phyloP scores from a whole-genome alignment of 2,329 filamentous ascomycete species.

The Pyrenochaeta sp. region DNA sequence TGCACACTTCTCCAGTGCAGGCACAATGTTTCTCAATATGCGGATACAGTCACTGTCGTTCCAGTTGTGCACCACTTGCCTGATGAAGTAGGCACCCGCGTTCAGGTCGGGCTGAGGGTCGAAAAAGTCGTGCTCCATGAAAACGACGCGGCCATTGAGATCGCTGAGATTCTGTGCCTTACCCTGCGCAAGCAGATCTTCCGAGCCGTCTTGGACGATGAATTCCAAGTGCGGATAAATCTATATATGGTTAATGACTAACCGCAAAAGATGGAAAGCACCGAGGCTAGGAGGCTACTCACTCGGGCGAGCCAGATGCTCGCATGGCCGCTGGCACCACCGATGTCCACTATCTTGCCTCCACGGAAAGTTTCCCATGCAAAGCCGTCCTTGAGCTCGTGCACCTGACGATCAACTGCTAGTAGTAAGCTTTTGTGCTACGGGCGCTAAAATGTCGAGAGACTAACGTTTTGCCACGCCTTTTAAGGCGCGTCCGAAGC shows the following conservation, averaged over 20 bases:
- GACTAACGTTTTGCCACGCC: slow-evolving; percentile 22
- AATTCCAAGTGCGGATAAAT: slow-evolving; percentile 14
- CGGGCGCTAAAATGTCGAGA: neutral
- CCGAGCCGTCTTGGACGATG: slow-evolving; percentile 20
- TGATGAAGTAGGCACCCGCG: slow-evolving; percentile 46
- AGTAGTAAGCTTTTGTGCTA: neutral
- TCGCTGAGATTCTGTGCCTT: neutral
- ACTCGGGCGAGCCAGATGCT: slow-evolving; percentile 28
- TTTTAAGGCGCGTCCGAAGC: slow-evolving; percentile 33
- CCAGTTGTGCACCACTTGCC: slow-evolving; percentile 52
- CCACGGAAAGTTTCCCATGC: slow-evolving; percentile 22
- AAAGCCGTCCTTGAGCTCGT: slow-evolving; percentile 24
- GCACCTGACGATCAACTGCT: slow-evolving; percentile 6
- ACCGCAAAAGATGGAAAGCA: neutral
- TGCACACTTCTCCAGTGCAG: slow-evolving; percentile 35
- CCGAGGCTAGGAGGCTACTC: slow-evolving; percentile 7
- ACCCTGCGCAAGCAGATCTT: slow-evolving; percentile 14
- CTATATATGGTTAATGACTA: slow-evolving; percentile 6
- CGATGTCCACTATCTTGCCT: slow-evolving; percentile 34
- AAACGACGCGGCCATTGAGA: slow-evolving; percentile 28
- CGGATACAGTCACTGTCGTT: slow-evolving; percentile 41
- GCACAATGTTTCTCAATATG: slow-evolving; percentile 42
- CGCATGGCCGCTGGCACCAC: slow-evolving; percentile 35
- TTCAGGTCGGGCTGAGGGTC: slow-evolving; percentile 39
- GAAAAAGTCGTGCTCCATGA: slow-evolving; percentile 49